Conservation (phyloP, 2,329 filamentous ascomycete genomes). For the Emergomyces pasteurianus region DNA sequence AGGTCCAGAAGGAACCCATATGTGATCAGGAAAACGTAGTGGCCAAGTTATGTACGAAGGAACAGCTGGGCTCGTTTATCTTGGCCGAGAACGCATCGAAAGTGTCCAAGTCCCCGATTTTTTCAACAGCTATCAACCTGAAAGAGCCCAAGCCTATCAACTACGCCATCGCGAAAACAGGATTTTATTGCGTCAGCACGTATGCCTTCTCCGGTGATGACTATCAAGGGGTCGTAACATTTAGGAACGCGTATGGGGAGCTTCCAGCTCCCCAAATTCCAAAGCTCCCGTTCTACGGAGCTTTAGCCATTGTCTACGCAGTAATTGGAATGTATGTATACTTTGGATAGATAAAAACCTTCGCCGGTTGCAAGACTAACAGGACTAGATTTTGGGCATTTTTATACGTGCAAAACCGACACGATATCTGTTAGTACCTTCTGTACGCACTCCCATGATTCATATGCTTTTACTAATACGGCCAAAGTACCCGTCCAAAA, state of each 20-base stretch:
- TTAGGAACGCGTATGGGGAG: slow-evolving; percentile 93
- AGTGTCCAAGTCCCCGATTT: slow-evolving; percentile 57
- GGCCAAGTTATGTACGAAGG: slow-evolving; percentile 58
- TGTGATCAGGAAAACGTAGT: slow-evolving; percentile 64
- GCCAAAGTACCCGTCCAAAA: slow-evolving; percentile 79
- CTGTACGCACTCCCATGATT: neutral
- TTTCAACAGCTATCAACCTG: slow-evolving; percentile 70
- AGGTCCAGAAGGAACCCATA: slow-evolving; percentile 50
- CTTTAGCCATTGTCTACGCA: slow-evolving; percentile 84
- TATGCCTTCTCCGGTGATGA: slow-evolving; percentile 54
- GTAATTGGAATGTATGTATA: slow-evolving; percentile 57
- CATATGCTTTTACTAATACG: slow-evolving; percentile 22
- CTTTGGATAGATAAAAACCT: neutral
- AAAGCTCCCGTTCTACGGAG: slow-evolving; percentile 94
- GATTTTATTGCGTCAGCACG: slow-evolving; percentile 89
- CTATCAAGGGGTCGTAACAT: slow-evolving; percentile 75
- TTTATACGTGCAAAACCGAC: slow-evolving; percentile 84
- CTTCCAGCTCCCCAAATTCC: slow-evolving; percentile 90
- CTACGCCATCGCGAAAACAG: slow-evolving; percentile 78
- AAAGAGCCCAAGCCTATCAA: slow-evolving; percentile 60
- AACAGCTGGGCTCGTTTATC: slow-evolving; percentile 76
- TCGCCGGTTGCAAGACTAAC: slow-evolving; percentile 12
- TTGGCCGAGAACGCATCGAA: slow-evolving; percentile 63
- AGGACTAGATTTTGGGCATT: slow-evolving; percentile 69
- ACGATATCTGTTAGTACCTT: slow-evolving; percentile 61